phyloP scores from a whole-genome alignment of 2,329 filamentous ascomycete genomes.

The Neopestalotiopsis rosae region DNA sequence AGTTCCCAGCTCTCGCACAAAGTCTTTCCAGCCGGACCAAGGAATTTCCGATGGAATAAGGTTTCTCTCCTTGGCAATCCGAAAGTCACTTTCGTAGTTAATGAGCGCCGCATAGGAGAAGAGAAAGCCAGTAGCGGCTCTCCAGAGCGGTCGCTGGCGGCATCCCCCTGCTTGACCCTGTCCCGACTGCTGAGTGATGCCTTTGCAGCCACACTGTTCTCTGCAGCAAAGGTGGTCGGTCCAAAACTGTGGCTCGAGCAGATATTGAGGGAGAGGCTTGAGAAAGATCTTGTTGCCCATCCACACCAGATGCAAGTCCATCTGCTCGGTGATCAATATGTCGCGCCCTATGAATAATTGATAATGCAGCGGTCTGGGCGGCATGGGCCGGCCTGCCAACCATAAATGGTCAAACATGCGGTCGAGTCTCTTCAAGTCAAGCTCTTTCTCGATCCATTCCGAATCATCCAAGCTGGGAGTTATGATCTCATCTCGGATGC shows the following conservation, averaged over 20 bases:
- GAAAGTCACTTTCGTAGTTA: slow-evolving; percentile 44
- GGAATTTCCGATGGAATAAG: slow-evolving; percentile 39
- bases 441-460: slow-evolving; percentile 34
- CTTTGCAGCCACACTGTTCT: neutral
- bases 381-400: slow-evolving; percentile 39
- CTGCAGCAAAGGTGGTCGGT: slow-evolving; percentile 25
- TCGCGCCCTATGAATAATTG: slow-evolving; percentile 39
- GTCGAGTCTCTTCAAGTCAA: slow-evolving; percentile 38
- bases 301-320: slow-evolving; percentile 47
- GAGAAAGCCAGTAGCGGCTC: slow-evolving; percentile 42
- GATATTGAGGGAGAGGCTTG: slow-evolving; percentile 46
- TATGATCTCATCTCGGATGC: slow-evolving; percentile 35
- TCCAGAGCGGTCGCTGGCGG: slow-evolving; percentile 29
- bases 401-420: slow-evolving; percentile 25
- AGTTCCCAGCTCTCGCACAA: slow-evolving; percentile 29
- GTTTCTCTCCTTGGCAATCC: slow-evolving; percentile 38
- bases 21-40: slow-evolving; percentile 42
- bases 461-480: slow-evolving; percentile 17
- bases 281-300: slow-evolving; percentile 41
- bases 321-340: slow-evolving; percentile 42
- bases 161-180: neutral
- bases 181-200: neutral
- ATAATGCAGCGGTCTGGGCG: slow-evolving; percentile 44
- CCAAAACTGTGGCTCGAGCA: slow-evolving; percentile 45
- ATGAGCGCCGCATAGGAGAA: slow-evolving; percentile 44